Conservation (phyloP, 257 asterid genomes). For the Solanum bulbocastanum region DNA sequence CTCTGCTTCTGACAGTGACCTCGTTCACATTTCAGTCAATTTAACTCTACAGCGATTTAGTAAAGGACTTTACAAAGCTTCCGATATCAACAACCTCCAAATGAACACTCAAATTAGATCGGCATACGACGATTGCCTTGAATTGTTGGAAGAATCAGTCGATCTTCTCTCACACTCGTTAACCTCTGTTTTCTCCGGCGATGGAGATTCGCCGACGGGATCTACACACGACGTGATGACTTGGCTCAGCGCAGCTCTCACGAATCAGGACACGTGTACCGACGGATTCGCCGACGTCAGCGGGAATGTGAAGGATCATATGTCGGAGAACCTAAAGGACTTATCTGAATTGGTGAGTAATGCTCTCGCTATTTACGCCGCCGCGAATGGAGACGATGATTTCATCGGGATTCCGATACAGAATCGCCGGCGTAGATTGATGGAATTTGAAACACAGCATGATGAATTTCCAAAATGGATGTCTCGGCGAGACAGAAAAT, state of each 20-base stretch:
- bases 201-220: conserved; percentile 6
- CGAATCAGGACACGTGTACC: conserved; percentile 89
- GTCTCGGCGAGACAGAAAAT: conserved; percentile 45
- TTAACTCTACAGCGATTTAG: conserved; percentile 63
- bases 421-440: conserved; percentile 52
- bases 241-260: conserved; percentile 90
- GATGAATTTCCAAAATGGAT: conserved; percentile 68
- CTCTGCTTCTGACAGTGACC: conserved; percentile 64
- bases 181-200: conserved; percentile 30
- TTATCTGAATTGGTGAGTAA: conserved; percentile 81
- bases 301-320: conserved; percentile 47
- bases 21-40: conserved; percentile 85
- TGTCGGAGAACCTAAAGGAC: conserved; percentile 50
- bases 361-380: conserved; percentile 74
- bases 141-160: conserved; percentile 72
- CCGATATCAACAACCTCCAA: conserved; percentile 43
- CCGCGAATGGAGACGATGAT: conserved; percentile 39
- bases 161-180: conserved; percentile 59
- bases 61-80: conserved; percentile 47
- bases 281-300: conserved; percentile 57
- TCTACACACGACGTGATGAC: conserved; percentile 68
- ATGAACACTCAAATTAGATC: conserved; percentile 67
- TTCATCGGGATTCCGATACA: conserved; percentile 73
- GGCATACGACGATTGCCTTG: conserved; percentile 81
- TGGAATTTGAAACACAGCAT: conserved; percentile 8